Percentiles rank a stretch among this genome's conserved stretches.
Evolutionary conservation across 768 basidiomycete species (phyloP).

Genomic region (Thelephora aurantiotincta): DNA sequence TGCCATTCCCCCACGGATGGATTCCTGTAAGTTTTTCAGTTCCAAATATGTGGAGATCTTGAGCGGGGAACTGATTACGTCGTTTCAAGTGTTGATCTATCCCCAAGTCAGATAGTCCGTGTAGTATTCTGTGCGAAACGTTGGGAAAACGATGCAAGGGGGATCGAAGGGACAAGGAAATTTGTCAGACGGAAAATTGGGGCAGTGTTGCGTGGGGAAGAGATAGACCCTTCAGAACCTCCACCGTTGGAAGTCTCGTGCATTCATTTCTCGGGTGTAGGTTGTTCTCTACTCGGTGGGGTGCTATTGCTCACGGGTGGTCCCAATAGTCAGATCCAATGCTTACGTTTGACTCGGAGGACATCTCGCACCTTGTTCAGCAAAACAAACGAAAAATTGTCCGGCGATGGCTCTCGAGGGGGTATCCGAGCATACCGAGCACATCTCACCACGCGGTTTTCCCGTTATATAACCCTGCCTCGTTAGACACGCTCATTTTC

Average conservation of each 20-base stretch:
- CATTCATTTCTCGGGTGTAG: slow-evolving; percentile 32
- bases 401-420: slow-evolving; percentile 20
- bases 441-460: slow-evolving; percentile 45
- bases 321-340: slow-evolving; percentile 7
- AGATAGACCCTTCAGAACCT: slow-evolving; percentile 25
- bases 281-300: no score
- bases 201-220: slow-evolving; percentile 33
- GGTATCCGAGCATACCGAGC: slow-evolving; percentile 45
- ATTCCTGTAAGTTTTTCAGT: slow-evolving; percentile 28
- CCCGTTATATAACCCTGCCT: slow-evolving; percentile 62
- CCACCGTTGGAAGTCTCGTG: slow-evolving; percentile 42
- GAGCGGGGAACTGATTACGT: background rate
- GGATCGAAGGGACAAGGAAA: slow-evolving; percentile 26
- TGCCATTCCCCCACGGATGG: slow-evolving; percentile 26
- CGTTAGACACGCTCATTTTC: slow-evolving; percentile 60
- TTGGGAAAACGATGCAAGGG: slow-evolving; percentile 20
- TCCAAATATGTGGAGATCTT: background rate
- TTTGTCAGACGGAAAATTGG: slow-evolving; percentile 41
- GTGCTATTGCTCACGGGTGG: background rate
- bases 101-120: slow-evolving; percentile 33
- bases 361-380: slow-evolving; percentile 33
- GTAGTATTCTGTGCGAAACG: slow-evolving; percentile 27
- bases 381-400: slow-evolving; percentile 31
- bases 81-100: slow-evolving; percentile 24
- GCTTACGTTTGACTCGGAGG: slow-evolving; percentile 6